Evolutionary conservation across 306 rosid genomes (phyloP).

Genomic region (Begonia peltatifolia): DNA sequence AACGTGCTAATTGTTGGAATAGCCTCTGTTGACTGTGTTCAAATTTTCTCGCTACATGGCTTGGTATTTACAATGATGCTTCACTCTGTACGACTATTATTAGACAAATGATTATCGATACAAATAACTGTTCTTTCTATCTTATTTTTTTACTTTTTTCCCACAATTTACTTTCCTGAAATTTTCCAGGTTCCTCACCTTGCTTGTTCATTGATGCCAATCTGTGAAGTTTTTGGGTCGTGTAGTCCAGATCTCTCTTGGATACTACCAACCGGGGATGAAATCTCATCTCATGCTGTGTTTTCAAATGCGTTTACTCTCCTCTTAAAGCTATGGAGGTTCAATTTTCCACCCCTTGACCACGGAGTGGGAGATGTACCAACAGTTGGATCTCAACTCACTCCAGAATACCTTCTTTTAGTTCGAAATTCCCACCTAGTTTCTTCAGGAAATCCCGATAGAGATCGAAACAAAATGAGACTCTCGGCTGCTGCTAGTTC

Average conservation of each 20-base stretch:
- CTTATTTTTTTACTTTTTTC: background rate
- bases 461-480: conserved; percentile 57
- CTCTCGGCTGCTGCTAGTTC: conserved; percentile 64
- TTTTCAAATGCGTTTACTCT: conserved; percentile 93
- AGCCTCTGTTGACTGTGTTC: conserved; percentile 81
- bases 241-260: conserved; percentile 75
- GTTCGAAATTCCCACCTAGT: conserved; percentile 69
- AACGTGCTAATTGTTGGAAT: conserved; percentile 75
- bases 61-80: conserved; percentile 45
- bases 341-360: conserved; percentile 88
- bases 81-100: too few species aligned
- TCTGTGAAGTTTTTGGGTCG: conserved; percentile 96
- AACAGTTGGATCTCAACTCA: conserved; percentile 79
- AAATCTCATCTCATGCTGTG: conserved; percentile 82
- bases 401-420: conserved; percentile 85
- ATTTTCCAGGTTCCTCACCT: conserved; percentile 81
- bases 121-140: background rate
- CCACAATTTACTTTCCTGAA: background rate
- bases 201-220: conserved; percentile 93
- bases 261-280: conserved; percentile 59
- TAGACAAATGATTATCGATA: too few species aligned
- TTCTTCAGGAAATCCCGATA: conserved; percentile 38
- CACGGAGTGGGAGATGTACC: conserved; percentile 91
- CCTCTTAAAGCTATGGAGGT: conserved; percentile 87
- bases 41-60: conserved; percentile 87